A percentile compares a stretch with the other conserved stretches of the same genome.
These are phyloP conservation scores for Yarrowia sp. DNA, from an alignment of 805 yeast species.

Conservation along the genomic window DNA sequence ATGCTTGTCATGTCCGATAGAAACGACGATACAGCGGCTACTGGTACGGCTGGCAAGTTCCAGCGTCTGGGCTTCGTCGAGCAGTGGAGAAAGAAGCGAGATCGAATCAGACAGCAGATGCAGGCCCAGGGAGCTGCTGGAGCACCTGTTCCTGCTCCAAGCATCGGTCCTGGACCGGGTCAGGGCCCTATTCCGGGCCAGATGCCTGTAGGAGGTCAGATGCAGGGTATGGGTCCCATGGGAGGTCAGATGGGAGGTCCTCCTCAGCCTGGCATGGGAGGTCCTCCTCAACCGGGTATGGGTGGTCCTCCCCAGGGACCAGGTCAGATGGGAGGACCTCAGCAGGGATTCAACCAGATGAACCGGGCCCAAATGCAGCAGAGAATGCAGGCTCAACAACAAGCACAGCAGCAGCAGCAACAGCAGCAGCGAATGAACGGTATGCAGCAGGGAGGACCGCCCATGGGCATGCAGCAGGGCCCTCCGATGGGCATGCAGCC, in stretches of 20 bases:
- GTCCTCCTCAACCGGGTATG: constrained; percentile 34
- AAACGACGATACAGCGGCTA: constrained; percentile 47
- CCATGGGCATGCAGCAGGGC: constrained; percentile 35
- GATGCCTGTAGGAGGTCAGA: constrained; percentile 35
- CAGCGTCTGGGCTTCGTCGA: constrained; percentile 88
- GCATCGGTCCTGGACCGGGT: constrained; percentile 19
- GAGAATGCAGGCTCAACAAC: constrained; percentile 3
- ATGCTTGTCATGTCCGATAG: constrained; percentile 68
- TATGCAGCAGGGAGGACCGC: constrained; percentile 41
- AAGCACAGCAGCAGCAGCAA: constrained; percentile 43
- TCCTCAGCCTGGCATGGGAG: constrained; percentile 37
- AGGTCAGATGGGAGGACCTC: constrained; percentile 32
- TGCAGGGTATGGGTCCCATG: constrained; percentile 28
- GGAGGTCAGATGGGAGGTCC: constrained; percentile 21
- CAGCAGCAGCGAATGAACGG: constrained; percentile 46
- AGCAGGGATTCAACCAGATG: constrained; percentile 40
- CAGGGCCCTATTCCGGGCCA: constrained; percentile 45
- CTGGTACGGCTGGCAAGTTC: constrained; percentile 65
- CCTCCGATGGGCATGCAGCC: constrained; percentile 35
- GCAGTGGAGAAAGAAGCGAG: constrained; percentile 76
- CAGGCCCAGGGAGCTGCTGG: constrained; percentile 42
- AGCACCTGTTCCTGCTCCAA: constrained; percentile 12
- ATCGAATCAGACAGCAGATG: constrained; percentile 54
- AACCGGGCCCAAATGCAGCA: constrained; percentile 39
- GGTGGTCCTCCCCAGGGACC: constrained; percentile 17